Evolutionary conservation across 495 filamentous ascomycete genomes (phyloP).

Genomic region (Lepidopterella palustris): DNA sequence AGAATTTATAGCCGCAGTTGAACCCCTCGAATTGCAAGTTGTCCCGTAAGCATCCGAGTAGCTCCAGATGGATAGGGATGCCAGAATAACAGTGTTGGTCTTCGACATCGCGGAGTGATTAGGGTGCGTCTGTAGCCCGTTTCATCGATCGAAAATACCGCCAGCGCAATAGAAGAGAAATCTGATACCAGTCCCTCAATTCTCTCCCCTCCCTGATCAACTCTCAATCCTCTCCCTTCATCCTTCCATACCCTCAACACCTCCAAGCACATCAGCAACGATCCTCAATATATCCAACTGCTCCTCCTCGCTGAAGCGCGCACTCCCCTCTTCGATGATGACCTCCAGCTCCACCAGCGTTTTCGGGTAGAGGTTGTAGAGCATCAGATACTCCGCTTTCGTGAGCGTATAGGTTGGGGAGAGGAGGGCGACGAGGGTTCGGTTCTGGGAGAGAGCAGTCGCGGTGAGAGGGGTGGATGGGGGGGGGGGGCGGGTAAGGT

Average conservation of each 20-base stretch:
- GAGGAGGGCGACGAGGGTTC: constrained; percentile 17
- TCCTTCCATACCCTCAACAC: not conserved
- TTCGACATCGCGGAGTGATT: no score
- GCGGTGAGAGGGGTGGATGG: not conserved
- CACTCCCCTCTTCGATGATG: constrained; percentile 18
- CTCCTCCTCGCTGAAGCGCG: constrained; percentile 3
- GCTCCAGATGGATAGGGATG: no score
- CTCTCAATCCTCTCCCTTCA: not conserved
- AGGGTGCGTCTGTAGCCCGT: no score
- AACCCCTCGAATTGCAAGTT: no score
- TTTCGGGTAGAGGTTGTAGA: constrained; percentile 20
- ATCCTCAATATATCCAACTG: not conserved
- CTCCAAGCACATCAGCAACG: not conserved
- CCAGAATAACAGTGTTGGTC: no score
- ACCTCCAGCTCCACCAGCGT: constrained; percentile 6
- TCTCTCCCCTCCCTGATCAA: no score
- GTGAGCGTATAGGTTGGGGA: constrained; percentile 18
- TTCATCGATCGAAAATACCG: no score
- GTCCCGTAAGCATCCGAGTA: no score
- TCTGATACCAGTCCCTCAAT: not conserved
- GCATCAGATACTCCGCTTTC: constrained; percentile 22
- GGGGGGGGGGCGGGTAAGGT: constrained; percentile 9
- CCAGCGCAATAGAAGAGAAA: no score
- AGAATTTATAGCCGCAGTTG: no score
- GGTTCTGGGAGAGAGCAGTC: constrained; percentile 8